Percentiles rank a stretch among this genome's conserved stretches.
These are phyloP conservation scores for Microbotryum scabiosae DNA, from an alignment of 1,284 basidiomycete species.

Conservation along the genomic window DNA sequence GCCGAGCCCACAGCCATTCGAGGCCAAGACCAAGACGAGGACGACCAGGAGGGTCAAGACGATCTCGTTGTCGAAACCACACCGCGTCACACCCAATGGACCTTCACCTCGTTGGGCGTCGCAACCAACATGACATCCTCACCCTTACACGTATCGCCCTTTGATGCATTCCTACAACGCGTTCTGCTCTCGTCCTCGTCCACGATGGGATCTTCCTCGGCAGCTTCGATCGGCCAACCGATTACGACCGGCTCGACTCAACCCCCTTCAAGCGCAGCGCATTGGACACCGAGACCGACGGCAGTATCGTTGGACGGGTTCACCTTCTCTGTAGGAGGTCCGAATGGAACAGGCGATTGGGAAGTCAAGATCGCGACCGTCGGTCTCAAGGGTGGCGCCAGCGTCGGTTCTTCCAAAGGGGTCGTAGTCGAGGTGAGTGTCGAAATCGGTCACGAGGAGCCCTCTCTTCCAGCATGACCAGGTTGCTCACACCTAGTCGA, in stretches of 20 bases:
- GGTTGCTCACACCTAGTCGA: not conserved
- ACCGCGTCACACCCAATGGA: constrained; percentile 18
- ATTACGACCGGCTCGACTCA: not conserved
- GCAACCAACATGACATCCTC: not conserved
- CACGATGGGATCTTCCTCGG: constrained; percentile 2
- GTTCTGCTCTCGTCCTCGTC: constrained; percentile 3
- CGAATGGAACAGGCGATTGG: constrained; percentile 17
- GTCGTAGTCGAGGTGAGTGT: constrained; percentile 22
- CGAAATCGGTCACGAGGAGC: not conserved
- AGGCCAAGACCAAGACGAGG: not conserved
- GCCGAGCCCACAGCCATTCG: constrained; percentile 8
- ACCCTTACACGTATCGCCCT: constrained; percentile 4
- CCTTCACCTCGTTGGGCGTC: constrained; percentile 12
- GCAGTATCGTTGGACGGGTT: constrained; percentile 25
- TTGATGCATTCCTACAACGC: constrained; percentile 31
- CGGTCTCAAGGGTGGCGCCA: constrained; percentile 23
- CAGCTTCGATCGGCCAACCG: constrained; percentile 3
- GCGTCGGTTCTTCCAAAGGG: constrained; percentile 16
- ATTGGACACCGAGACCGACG: constrained; percentile 24
- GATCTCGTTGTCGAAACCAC: not conserved
- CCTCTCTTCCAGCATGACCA: not conserved
- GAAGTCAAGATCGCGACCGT: constrained; percentile 24
- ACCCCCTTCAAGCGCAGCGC: not conserved
- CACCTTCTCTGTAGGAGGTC: constrained; percentile 8
- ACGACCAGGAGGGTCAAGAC: not conserved